These are phyloP conservation scores for Diaporthe sp. DNA, from an alignment of 2,329 filamentous ascomycete species.

Conservation along the genomic window DNA sequence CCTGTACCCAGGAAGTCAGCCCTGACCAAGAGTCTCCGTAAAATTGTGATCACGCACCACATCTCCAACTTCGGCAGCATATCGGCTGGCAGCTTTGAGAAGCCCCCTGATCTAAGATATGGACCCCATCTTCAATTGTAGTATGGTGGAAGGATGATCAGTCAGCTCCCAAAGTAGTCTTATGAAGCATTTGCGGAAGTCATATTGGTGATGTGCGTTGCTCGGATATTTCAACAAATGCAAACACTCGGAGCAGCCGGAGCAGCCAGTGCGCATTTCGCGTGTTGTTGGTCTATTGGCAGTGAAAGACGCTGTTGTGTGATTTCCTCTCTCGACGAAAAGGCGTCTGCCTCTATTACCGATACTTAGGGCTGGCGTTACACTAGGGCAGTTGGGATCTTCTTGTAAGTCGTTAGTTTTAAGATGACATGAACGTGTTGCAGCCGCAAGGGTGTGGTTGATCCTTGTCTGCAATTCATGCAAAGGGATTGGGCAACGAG, in stretches of 20 bases:
- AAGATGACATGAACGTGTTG: neutral
- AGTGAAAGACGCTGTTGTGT: neutral
- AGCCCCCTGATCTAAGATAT: neutral
- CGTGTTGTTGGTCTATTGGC: no score
- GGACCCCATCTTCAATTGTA: neutral
- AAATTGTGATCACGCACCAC: neutral
- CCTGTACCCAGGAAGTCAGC: neutral
- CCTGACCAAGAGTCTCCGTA: fast-evolving
- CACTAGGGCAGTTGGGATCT: neutral
- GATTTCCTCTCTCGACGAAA: neutral
- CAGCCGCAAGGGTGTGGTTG: neutral
- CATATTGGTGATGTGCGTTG: neutral
- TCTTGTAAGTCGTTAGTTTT: neutral
- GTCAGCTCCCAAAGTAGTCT: neutral
- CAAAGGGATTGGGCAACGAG: neutral
- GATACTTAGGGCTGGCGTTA: fast-evolving
- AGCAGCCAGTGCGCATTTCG: neutral
- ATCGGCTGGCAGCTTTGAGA: neutral
- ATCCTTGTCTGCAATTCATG: neutral
- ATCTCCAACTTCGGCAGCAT: neutral
- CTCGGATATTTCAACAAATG: neutral
- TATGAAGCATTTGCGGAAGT: neutral
- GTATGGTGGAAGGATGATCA: neutral
- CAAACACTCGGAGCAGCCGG: neutral
- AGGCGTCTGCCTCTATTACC: neutral